Percentiles rank a stretch among this genome's conserved stretches.
phyloP scores from a whole-genome alignment of 129 eudicot genomes.

The Mikania micrantha region DNA sequence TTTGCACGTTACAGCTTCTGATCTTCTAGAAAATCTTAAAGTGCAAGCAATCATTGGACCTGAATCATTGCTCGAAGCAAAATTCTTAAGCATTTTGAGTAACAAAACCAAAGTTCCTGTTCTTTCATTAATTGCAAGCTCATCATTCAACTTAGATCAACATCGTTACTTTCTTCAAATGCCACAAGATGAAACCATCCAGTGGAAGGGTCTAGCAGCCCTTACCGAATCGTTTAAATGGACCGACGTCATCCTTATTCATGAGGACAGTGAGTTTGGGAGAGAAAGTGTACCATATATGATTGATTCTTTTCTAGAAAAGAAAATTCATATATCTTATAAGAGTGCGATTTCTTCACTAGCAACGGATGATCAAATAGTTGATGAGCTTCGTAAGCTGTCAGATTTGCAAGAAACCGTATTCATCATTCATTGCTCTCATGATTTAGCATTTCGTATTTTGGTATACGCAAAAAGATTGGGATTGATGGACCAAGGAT shows the following conservation, averaged over 20 bases:
- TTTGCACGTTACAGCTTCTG: slow-evolving; percentile 18
- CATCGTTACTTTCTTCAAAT: slow-evolving; percentile 23
- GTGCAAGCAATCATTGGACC: slow-evolving; percentile 33
- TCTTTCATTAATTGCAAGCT: slow-evolving; percentile 17
- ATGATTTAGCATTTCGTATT: not conserved
- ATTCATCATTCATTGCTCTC: not conserved
- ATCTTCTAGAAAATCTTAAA: slow-evolving; percentile 24
- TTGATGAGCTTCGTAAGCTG: not conserved
- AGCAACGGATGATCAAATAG: slow-evolving; percentile 1
- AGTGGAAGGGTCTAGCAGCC: slow-evolving; percentile 20
- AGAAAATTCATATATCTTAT: slow-evolving; percentile 11
- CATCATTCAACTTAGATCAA: not conserved
- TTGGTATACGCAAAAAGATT: not conserved
- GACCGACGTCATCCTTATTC: slow-evolving; percentile 16
- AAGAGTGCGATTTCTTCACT: not conserved
- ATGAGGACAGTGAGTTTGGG: slow-evolving; percentile 23
- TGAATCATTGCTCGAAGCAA: slow-evolving; percentile 20
- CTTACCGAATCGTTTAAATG: slow-evolving; percentile 24
- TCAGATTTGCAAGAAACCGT: not conserved
- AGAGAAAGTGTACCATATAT: slow-evolving; percentile 9
- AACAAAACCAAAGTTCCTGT: slow-evolving; percentile 29
- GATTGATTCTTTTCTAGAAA: slow-evolving; percentile 15
- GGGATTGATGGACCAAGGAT: slow-evolving; percentile 7
- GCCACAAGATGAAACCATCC: slow-evolving; percentile 22
- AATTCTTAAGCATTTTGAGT: slow-evolving; percentile 13